phyloP scores from a whole-genome alignment of 352 stramenopile genomes.

The Saprolegnia diclina region DNA sequence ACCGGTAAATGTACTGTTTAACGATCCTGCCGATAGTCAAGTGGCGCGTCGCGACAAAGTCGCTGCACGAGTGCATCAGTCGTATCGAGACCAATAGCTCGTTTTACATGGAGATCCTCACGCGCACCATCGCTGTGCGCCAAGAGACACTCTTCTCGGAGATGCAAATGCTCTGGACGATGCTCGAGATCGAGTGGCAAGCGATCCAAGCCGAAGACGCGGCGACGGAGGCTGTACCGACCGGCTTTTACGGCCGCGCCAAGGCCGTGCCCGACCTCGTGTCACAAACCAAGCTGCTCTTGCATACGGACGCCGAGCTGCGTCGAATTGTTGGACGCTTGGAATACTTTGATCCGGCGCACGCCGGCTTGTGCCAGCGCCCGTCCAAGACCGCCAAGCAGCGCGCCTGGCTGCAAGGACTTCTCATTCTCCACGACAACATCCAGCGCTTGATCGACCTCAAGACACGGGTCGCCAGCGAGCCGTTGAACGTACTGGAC shows the following conservation, averaged over 20 bases:
- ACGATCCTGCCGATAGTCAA: background rate
- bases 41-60: background rate
- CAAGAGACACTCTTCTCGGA: background rate
- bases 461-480: too few species aligned
- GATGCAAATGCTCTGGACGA: background rate
- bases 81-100: conserved; percentile 11
- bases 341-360: background rate
- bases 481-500: background rate
- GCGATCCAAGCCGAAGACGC: background rate
- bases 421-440: background rate
- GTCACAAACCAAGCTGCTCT: background rate
- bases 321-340: background rate
- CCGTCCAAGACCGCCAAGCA: background rate
- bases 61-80: background rate
- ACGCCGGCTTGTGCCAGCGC: background rate
- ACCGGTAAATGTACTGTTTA: background rate
- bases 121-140: background rate
- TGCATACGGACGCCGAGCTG: background rate
- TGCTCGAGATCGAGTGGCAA: background rate
- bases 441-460: conserved; percentile 3
- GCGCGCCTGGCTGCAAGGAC: background rate
- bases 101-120: conserved; percentile 16
- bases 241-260: background rate
- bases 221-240: background rate
- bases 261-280: background rate